Percentiles rank a stretch among this genome's conserved stretches.
These are phyloP conservation scores for Fonsecaea erecta DNA, from an alignment of 2,329 filamentous ascomycete species.

Conservation along the genomic window DNA sequence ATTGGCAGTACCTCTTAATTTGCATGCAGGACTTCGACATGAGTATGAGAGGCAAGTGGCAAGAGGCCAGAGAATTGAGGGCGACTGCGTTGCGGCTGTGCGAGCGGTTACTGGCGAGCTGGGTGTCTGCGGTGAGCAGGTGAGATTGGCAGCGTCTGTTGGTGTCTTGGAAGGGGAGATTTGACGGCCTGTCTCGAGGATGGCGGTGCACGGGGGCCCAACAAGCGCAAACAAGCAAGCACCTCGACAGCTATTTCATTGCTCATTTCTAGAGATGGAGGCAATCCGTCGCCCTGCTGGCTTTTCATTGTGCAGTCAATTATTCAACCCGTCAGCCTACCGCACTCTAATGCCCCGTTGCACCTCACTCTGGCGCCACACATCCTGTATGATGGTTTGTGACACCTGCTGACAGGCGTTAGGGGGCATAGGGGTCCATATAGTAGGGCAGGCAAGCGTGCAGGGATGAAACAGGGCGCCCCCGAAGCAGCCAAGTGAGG, in stretches of 20 bases:
- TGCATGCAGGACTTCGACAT: conserved; percentile 22
- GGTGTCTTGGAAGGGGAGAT: conserved; percentile 11
- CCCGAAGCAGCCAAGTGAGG: not conserved
- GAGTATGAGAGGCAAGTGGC: conserved; percentile 2
- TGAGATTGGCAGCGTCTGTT: conserved; percentile 12
- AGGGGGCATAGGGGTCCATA: too few relatives aligned
- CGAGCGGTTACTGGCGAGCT: conserved; percentile 18
- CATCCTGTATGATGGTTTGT: not conserved
- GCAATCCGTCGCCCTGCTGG: not conserved
- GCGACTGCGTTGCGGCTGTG: conserved; percentile 27
- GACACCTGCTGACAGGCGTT: not conserved
- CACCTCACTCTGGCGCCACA: not conserved
- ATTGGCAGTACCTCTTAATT: conserved; percentile 30
- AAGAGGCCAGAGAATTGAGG: not conserved
- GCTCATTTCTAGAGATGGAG: not conserved
- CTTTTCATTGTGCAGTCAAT: not conserved
- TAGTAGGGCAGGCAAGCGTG: too few relatives aligned
- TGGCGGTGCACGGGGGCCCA: conserved; percentile 18
- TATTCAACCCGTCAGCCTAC: not conserved
- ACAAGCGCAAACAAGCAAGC: not conserved
- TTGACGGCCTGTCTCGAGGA: not conserved
- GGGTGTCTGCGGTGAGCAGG: conserved; percentile 7
- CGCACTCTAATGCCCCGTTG: not conserved
- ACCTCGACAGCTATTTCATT: not conserved
- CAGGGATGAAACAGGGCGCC: not conserved